phyloP scores from a whole-genome alignment of 2,329 filamentous ascomycete genomes.

The Ceratocystis destructans region DNA sequence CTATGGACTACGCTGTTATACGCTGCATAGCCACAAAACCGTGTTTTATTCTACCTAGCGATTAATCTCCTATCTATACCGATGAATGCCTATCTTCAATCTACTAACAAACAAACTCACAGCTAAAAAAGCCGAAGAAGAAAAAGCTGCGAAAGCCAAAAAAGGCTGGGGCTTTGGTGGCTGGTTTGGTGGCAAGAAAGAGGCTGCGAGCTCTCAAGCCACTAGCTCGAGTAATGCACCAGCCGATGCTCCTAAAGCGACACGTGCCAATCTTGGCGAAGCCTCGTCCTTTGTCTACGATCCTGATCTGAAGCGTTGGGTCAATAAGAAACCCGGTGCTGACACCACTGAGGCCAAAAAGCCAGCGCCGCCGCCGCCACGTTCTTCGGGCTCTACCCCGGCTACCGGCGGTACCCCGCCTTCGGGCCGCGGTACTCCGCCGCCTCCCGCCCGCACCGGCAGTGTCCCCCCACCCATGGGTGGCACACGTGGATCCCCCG shows the following conservation, averaged over 20 bases:
- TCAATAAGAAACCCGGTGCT: slow-evolving; percentile 81
- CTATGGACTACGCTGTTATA: not conserved
- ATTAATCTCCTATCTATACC: not conserved
- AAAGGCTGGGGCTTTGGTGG: slow-evolving; percentile 69
- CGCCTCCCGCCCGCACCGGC: slow-evolving; percentile 21
- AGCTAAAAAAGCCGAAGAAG: slow-evolving; percentile 48
- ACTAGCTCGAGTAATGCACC: slow-evolving; percentile 26
- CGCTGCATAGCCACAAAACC: too few species aligned
- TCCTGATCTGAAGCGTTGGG: slow-evolving; percentile 90
- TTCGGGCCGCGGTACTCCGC: slow-evolving; percentile 28
- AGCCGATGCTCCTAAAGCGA: slow-evolving; percentile 47
- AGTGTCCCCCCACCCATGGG: slow-evolving; percentile 27
- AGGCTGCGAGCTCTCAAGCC: slow-evolving; percentile 26
- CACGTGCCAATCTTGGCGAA: slow-evolving; percentile 87
- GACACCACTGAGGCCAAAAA: slow-evolving; percentile 45
- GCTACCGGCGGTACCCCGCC: slow-evolving; percentile 41
- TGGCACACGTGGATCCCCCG: slow-evolving; percentile 19
- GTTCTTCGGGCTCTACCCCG: slow-evolving; percentile 32
- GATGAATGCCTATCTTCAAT: slow-evolving; percentile 12
- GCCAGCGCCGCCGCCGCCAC: slow-evolving; percentile 69
- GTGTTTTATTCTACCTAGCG: not conserved
- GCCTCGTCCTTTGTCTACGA: slow-evolving; percentile 89
- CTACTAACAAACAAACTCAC: not conserved
- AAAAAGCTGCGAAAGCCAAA: slow-evolving; percentile 32
- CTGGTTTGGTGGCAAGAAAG: slow-evolving; percentile 69